Base-by-base conservation (phyloP, 2,329 filamentous ascomycete species). In the Dactylellina leptospora region DNA sequence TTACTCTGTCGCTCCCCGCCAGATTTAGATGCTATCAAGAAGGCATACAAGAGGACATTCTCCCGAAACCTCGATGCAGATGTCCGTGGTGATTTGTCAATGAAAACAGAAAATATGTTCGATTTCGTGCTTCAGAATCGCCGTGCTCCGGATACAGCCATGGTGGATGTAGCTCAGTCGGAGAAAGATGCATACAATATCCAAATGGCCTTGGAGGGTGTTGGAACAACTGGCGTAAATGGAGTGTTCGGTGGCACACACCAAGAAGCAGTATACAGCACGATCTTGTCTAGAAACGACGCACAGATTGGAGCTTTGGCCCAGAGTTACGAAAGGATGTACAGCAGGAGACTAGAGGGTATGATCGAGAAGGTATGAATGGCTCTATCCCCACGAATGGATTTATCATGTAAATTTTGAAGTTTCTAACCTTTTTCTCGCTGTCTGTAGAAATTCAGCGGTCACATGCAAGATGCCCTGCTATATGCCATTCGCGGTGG, bases 391-490 rank as follows among this genome's bases (percentile, higher is more conserved):
- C 13, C 40, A 22, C 10, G 6, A 47, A 22, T 8, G 11, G 6
- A 23, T 20, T 8, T 22, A 22, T 22, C 20, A 22, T 9, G 23
- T 9, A 48, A 4, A 58, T 48, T 4, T 44, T 16, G 10, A 18
- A 45, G 16, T 42, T 11, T 16, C 40, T 70, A 50, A 56, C 20
- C 3, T 44, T 59, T 27, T 40, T 16, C 10, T 22, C 9, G 9
- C 5, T 2, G 27, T n/a, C n/a, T 23, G 33, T n/a, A 71, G 66
- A 71, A 95, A 78, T 97, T 97, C 80, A 90, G 88, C 0, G 93
- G 93, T 0, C 93, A 97, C 78, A 97, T 97, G 92, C 84, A 93
- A 78, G 86, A 91, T 9, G 92, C 92, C 0, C 85, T 97, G 0
- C 81, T 95, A 22, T 92, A 96, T 9, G 93, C 90, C 1, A 82